Conservation (phyloP, 2,329 filamentous ascomycete genomes). For the Endothia cerciana region DNA sequence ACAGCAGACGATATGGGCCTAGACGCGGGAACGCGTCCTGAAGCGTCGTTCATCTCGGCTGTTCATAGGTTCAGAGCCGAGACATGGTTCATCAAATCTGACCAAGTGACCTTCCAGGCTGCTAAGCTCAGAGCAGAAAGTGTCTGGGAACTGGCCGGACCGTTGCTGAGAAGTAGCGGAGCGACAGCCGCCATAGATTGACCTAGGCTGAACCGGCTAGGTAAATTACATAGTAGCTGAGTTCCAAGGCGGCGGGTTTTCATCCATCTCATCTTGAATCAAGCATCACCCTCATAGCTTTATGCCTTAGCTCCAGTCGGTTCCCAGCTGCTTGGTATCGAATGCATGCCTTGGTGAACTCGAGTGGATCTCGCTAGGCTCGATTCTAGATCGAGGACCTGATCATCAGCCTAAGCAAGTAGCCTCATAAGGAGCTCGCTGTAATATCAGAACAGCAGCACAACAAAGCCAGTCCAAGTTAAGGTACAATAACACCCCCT, state of each 20-base stretch:
- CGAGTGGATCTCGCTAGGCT: too few species aligned
- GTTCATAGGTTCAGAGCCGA: background rate
- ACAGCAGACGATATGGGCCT: background rate
- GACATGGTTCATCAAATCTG: background rate
- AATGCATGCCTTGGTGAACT: too few species aligned
- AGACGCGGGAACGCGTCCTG: background rate
- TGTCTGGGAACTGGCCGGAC: background rate
- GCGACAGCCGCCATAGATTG: background rate
- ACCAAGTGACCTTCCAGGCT: background rate
- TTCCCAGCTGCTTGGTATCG: background rate
- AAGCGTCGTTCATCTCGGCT: background rate
- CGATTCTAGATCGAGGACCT: too few species aligned
- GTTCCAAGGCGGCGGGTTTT: too few species aligned
- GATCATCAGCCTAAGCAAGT: background rate
- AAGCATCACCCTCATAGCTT: background rate
- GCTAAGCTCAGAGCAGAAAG: background rate
- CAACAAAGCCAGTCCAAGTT: too few species aligned
- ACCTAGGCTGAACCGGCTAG: too few species aligned
- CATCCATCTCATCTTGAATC: too few species aligned
- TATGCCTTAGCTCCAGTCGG: background rate
- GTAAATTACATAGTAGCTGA: too few species aligned
- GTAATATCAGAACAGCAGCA: background rate
- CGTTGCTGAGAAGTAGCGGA: too few species aligned
- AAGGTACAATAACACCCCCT: too few species aligned
- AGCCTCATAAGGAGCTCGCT: too few species aligned